phyloP scores from a whole-genome alignment of 73 alveolate genomes.

The Paramecium sonneborni region DNA sequence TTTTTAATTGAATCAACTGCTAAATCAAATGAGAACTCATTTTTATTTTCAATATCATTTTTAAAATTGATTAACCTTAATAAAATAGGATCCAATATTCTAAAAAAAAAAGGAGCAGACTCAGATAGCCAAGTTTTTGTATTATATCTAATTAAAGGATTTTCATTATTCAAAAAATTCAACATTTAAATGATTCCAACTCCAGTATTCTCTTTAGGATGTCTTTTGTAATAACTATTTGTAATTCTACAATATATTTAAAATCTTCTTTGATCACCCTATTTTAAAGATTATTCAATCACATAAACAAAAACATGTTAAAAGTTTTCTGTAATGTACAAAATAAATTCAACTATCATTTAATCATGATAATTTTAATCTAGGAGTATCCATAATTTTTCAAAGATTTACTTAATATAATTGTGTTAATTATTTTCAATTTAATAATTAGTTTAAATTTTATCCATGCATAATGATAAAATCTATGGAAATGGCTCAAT shows the following conservation, averaged over 20 bases:
- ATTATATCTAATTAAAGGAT: conserved; percentile 77
- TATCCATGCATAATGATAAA: background rate
- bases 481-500: background rate
- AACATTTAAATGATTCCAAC: conserved; percentile 73
- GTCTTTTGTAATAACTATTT: background rate
- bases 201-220: conserved; percentile 70
- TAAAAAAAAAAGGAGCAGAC: conserved; percentile 63
- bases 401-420: conserved; percentile 37
- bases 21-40: background rate
- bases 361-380: conserved; percentile 56
- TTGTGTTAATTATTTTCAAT: background rate
- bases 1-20: conserved; percentile 33
- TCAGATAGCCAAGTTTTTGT: conserved; percentile 78
- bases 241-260: conserved; percentile 42
- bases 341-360: background rate
- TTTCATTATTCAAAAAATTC: conserved; percentile 73
- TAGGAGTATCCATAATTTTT: conserved; percentile 18
- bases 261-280: conserved; percentile 48
- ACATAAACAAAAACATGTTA: conserved; percentile 37
- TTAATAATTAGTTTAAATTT: background rate
- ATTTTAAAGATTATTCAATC: background rate
- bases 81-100: conserved; percentile 76
- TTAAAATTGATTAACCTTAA: conserved; percentile 60
- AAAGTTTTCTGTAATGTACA: background rate
- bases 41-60: conserved; percentile 25